A percentile compares a stretch with the other conserved stretches of the same genome.
Evolutionary conservation across 2,329 filamentous ascomycete genomes (phyloP).

Genomic region (Aspergillus brasiliensis): DNA sequence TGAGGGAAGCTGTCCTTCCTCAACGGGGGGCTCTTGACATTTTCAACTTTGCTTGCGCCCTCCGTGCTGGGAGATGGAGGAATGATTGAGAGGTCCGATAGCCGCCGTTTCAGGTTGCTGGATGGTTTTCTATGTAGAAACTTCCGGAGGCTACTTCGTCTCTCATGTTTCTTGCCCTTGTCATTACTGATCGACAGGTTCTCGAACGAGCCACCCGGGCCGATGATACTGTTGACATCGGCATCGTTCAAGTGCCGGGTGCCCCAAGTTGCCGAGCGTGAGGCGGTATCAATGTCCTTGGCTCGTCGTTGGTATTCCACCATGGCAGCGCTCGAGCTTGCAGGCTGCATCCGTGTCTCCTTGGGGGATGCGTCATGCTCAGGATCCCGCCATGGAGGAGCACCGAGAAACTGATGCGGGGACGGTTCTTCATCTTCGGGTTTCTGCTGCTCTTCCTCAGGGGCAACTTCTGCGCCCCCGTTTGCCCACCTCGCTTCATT

Average conservation of each 20-base stretch:
- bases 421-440: slow-evolving; percentile 35
- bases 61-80: slow-evolving; percentile 34
- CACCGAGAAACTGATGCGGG: slow-evolving; percentile 40
- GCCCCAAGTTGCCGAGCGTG: slow-evolving; percentile 58
- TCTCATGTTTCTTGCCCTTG: slow-evolving; percentile 45
- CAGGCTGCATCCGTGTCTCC: slow-evolving; percentile 48
- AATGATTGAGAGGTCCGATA: slow-evolving; percentile 32
- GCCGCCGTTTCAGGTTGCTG: slow-evolving; percentile 50
- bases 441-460: slow-evolving; percentile 24
- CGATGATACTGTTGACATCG: slow-evolving; percentile 52
- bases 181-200: slow-evolving; percentile 39
- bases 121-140: slow-evolving; percentile 46
- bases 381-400: slow-evolving; percentile 54
- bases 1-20: slow-evolving; percentile 38
- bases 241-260: slow-evolving; percentile 54
- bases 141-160: slow-evolving; percentile 51
- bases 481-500: slow-evolving; percentile 27
- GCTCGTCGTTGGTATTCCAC: slow-evolving; percentile 53
- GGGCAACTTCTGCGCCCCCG: slow-evolving; percentile 25
- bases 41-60: slow-evolving; percentile 21
- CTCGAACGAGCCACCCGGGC: slow-evolving; percentile 48
- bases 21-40: slow-evolving; percentile 22
- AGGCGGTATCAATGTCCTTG: slow-evolving; percentile 56
- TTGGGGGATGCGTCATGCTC: slow-evolving; percentile 32
- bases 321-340: slow-evolving; percentile 58